These are phyloP conservation scores for Hypoxylon sp. DNA, from an alignment of 2,329 filamentous ascomycete genomes.

Conservation along the genomic window DNA sequence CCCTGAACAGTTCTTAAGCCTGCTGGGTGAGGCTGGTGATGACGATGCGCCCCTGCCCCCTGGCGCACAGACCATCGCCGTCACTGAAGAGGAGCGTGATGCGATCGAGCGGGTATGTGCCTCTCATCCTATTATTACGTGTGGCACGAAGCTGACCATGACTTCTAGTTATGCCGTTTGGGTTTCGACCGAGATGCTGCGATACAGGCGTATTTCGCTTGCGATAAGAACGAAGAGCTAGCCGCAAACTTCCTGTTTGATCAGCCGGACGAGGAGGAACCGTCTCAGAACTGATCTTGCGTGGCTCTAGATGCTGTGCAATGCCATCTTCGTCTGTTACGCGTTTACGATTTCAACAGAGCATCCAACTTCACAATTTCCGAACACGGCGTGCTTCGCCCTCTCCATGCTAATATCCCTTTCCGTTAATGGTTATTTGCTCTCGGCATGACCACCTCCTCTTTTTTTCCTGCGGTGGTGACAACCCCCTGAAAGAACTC, in stretches of 20 bases:
- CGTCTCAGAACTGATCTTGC: constrained; percentile 53
- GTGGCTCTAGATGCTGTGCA: constrained; percentile 14
- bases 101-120: constrained; percentile 88
- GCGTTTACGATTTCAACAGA: constrained; percentile 27
- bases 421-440: constrained; percentile 27
- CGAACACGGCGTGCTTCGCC: constrained; percentile 13
- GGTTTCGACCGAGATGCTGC: constrained; percentile 93
- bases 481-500: not conserved
- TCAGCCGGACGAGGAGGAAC: constrained; percentile 85
- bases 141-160: constrained; percentile 19
- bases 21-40: constrained; percentile 87
- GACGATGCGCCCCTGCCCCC: constrained; percentile 86
- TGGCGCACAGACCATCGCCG: constrained; percentile 85
- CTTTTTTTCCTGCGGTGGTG: constrained; percentile 11
- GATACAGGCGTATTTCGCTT: constrained; percentile 98
- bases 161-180: constrained; percentile 79
- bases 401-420: constrained; percentile 17
- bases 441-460: constrained; percentile 3
- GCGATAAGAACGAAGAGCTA: constrained; percentile 98
- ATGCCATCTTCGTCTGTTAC: constrained; percentile 19
- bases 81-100: constrained; percentile 95
- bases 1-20: constrained; percentile 89
- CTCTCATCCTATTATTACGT: constrained; percentile 7
- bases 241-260: constrained; percentile 99
- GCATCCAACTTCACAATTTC: constrained; percentile 26